Conservation (phyloP, 148 eudicot species). For the Chenopodium quinoa region DNA sequence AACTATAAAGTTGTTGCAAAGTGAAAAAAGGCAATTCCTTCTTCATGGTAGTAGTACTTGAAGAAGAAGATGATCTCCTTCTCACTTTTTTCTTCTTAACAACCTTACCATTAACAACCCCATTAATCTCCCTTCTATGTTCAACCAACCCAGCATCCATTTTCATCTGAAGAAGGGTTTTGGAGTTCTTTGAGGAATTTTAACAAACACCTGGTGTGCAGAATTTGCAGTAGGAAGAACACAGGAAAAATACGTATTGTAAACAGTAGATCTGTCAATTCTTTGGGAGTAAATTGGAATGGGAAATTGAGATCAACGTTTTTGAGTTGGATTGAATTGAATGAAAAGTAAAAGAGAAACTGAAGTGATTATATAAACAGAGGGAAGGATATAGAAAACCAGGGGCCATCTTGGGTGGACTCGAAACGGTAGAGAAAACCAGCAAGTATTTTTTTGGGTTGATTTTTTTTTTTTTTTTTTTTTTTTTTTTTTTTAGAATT, state of each 20-base stretch:
- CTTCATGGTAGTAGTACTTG: not conserved
- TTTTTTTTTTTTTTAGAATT: not conserved
- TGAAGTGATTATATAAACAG: constrained; percentile 10
- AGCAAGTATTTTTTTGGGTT: constrained; percentile 10
- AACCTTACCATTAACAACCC: constrained; percentile 29
- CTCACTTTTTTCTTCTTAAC: constrained; percentile 46
- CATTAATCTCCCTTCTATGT: constrained; percentile 27
- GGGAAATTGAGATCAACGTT: not conserved
- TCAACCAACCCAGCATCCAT: constrained; percentile 38
- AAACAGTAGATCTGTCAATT: constrained; percentile 6
- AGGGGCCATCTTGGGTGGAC: constrained; percentile 37
- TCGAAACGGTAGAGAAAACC: constrained; percentile 20
- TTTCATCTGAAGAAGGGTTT: constrained; percentile 17
- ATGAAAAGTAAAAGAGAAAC: not conserved
- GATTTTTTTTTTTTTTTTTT: not conserved
- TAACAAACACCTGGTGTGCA: constrained; percentile 24
- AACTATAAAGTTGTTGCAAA: constrained; percentile 53
- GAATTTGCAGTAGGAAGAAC: not conserved
- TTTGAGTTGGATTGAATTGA: not conserved
- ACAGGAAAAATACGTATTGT: not conserved
- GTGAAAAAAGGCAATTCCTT: constrained; percentile 23
- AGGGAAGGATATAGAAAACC: constrained; percentile 30
- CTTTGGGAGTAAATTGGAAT: constrained; percentile 16
- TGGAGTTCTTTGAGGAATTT: constrained; percentile 21
- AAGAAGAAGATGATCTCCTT: constrained; percentile 11